phyloP scores from a whole-genome alignment of 768 basidiomycete genomes.

The Mycena amicta region DNA sequence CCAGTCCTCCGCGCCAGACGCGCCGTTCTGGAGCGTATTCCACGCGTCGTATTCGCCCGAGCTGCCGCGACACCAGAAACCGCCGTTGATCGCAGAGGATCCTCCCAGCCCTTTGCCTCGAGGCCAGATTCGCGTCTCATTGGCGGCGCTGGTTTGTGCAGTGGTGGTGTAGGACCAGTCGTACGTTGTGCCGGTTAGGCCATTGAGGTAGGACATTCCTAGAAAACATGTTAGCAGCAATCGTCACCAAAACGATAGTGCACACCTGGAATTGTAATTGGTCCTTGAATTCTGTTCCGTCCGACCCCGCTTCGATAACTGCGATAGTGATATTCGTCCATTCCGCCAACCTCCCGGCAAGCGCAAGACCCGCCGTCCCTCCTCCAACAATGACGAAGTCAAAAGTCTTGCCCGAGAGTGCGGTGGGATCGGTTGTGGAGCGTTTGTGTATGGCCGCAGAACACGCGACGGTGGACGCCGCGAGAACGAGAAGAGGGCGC shows the following conservation, averaged over 20 bases:
- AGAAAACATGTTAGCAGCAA: neutral
- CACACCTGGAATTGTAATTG: slow-evolving; percentile 20
- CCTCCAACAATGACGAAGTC: slow-evolving; percentile 21
- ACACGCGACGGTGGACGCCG: slow-evolving; percentile 2
- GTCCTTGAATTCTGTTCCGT: slow-evolving; percentile 14
- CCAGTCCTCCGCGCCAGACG: slow-evolving; percentile 27
- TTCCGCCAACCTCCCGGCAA: slow-evolving; percentile 16
- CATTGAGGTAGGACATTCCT: slow-evolving; percentile 23
- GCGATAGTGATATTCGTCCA: slow-evolving; percentile 20
- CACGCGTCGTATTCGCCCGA: slow-evolving; percentile 30
- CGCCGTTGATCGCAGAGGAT: slow-evolving; percentile 31
- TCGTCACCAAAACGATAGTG: neutral
- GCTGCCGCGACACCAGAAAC: slow-evolving; percentile 29
- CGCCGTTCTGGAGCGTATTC: slow-evolving; percentile 24
- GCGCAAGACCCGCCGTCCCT: slow-evolving; percentile 20
- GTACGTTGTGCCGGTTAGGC: slow-evolving; percentile 7
- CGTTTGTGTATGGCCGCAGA: slow-evolving; percentile 7
- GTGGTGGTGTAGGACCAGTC: slow-evolving; percentile 21
- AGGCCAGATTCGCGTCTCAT: slow-evolving; percentile 8
- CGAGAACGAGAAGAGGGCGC: slow-evolving; percentile 5
- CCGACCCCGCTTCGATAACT: slow-evolving; percentile 21
- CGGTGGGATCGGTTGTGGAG: slow-evolving; percentile 18
- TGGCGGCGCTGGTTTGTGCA: slow-evolving; percentile 12
- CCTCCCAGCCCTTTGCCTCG: slow-evolving; percentile 30
- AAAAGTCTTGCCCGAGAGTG: slow-evolving; percentile 19